Conservation (phyloP, 2,329 filamentous ascomycete species). For the Talaromyces islandicus region DNA sequence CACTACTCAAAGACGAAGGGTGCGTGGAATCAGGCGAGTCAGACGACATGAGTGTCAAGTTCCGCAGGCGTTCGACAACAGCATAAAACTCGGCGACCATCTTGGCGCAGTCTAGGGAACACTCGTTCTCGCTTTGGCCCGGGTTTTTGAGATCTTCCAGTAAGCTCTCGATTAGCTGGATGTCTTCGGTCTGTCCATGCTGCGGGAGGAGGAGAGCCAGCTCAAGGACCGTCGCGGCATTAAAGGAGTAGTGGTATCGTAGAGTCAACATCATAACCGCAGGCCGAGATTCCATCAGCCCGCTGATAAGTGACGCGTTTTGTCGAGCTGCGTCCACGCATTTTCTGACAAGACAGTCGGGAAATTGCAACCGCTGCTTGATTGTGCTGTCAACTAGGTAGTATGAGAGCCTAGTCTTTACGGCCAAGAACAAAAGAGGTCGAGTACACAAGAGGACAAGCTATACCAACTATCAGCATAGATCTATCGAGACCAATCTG, state of each 20-base stretch:
- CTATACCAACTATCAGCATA: conserved; percentile 19
- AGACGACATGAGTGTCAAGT: not conserved
- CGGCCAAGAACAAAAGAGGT: conserved; percentile 44
- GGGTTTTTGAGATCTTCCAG: conserved; percentile 5
- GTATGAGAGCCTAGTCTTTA: conserved; percentile 44
- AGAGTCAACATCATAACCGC: conserved; percentile 24
- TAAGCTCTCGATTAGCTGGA: conserved; percentile 1
- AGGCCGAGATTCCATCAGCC: conserved; percentile 41
- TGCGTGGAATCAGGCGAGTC: not conserved
- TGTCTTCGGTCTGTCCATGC: not conserved
- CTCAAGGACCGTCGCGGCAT: conserved; percentile 45
- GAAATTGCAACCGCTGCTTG: conserved; percentile 26
- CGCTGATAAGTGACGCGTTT: conserved; percentile 42
- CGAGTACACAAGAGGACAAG: conserved; percentile 46
- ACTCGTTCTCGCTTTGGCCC: conserved; percentile 2
- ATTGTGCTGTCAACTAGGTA: conserved; percentile 28
- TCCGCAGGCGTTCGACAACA: conserved; percentile 1
- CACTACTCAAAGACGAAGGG: not conserved
- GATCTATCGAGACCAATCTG: not conserved
- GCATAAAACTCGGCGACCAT: conserved; percentile 1
- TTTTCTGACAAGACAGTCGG: not conserved
- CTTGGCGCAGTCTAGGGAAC: conserved; percentile 2
- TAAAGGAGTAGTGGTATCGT: conserved; percentile 42
- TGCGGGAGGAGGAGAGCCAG: conserved; percentile 19
- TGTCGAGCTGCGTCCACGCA: conserved; percentile 42